A percentile compares a stretch with the other conserved stretches of the same genome.
Evolutionary conservation across 768 basidiomycete species (phyloP).

Genomic region (Cytidiella melzeri): DNA sequence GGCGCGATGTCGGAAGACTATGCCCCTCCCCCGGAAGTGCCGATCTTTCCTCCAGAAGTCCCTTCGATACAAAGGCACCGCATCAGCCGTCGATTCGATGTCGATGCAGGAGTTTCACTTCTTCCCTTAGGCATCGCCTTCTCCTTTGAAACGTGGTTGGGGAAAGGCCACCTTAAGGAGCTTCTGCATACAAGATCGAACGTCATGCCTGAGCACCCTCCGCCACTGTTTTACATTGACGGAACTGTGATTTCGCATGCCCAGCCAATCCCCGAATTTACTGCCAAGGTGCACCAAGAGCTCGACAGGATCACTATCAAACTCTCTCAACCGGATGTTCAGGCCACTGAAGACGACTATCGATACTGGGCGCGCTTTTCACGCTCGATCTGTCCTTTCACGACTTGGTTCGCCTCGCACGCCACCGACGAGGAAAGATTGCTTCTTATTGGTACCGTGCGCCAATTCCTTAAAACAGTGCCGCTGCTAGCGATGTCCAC

Average conservation of each 20-base stretch:
- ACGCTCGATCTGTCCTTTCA: background rate
- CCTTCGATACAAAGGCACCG: background rate
- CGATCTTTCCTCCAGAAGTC: background rate
- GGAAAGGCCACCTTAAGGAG: slow-evolving; percentile 54
- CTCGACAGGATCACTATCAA: slow-evolving; percentile 8
- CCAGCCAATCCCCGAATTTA: slow-evolving; percentile 39
- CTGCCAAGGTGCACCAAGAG: slow-evolving; percentile 12
- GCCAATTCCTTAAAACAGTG: background rate
- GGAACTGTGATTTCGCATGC: slow-evolving; percentile 39
- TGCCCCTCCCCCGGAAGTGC: background rate
- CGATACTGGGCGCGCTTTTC: background rate
- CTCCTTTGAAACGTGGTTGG: slow-evolving; percentile 44
- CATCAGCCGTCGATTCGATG: background rate
- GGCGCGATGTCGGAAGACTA: background rate
- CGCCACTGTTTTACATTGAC: slow-evolving; percentile 28
- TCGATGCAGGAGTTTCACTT: slow-evolving; percentile 31
- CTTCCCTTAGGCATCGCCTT: slow-evolving; percentile 52
- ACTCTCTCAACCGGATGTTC: slow-evolving; percentile 2
- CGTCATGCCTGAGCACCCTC: slow-evolving; percentile 25
- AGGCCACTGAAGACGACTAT: background rate
- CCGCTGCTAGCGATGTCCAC: background rate
- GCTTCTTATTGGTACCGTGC: background rate
- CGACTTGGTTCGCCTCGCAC: background rate
- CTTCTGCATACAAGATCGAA: slow-evolving; percentile 37
- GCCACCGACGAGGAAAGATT: background rate